phyloP scores from a whole-genome alignment of 2,329 filamentous ascomycete genomes.

The Fusarium sp. region DNA sequence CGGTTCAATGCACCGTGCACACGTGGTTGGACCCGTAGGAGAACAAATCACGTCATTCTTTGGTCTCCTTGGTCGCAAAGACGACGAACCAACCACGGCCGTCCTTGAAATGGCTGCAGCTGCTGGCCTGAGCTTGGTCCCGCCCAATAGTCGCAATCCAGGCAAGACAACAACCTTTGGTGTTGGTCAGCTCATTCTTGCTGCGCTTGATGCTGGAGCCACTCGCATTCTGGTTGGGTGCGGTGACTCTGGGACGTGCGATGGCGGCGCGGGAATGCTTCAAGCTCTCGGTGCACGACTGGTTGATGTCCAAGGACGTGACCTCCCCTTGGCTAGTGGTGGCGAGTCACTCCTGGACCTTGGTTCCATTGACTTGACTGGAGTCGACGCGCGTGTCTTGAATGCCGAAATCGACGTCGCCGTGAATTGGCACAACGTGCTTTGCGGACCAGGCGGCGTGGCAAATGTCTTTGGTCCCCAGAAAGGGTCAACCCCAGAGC shows the following conservation, averaged over 20 bases:
- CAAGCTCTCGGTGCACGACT: constrained; percentile 61
- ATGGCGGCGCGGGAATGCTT: constrained; percentile 63
- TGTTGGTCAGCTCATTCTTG: constrained; percentile 58
- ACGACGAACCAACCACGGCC: constrained; percentile 48
- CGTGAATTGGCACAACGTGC: constrained; percentile 61
- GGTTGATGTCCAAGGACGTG: constrained; percentile 48
- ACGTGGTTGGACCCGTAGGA: constrained; percentile 57
- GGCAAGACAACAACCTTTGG: constrained; percentile 60
- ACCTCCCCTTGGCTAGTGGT: constrained; percentile 52
- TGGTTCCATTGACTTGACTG: constrained; percentile 51
- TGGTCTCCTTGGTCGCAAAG: constrained; percentile 51
- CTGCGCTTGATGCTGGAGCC: constrained; percentile 57
- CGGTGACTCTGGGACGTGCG: constrained; percentile 63
- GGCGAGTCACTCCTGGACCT: constrained; percentile 52
- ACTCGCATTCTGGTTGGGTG: constrained; percentile 60
- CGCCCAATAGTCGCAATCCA: constrained; percentile 54
- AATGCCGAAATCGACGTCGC: constrained; percentile 56
- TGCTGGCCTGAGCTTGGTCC: constrained; percentile 61
- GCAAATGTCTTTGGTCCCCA: constrained; percentile 61
- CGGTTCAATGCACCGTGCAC: constrained; percentile 50
- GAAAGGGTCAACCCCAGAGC: constrained; percentile 57
- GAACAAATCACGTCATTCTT: constrained; percentile 55
- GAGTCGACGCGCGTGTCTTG: constrained; percentile 44
- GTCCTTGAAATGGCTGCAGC: constrained; percentile 64
- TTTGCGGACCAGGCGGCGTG: constrained; percentile 59